Conservation (phyloP, 2,329 filamentous ascomycete species). For the Venturia asperata region DNA sequence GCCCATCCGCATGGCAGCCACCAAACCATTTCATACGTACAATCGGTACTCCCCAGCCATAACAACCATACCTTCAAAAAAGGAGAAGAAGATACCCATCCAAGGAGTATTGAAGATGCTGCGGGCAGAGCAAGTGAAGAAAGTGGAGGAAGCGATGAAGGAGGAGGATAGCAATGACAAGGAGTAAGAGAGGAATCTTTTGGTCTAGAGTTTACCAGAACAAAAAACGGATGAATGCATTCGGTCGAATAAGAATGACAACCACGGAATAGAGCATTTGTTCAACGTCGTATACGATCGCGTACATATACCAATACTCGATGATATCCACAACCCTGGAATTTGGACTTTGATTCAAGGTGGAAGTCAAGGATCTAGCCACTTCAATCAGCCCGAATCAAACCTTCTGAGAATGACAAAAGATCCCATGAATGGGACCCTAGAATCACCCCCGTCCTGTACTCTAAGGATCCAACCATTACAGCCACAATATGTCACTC, state of each 20-base stretch:
- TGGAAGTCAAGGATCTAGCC: too few relatives aligned
- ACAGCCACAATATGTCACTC: too few relatives aligned
- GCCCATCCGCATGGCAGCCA: neutral
- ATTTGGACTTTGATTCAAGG: neutral
- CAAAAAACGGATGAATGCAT: neutral
- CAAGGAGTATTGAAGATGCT: neutral
- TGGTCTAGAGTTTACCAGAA: neutral
- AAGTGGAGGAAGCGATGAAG: neutral
- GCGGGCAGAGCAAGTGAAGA: neutral
- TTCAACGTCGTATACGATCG: neutral
- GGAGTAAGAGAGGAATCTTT: too few relatives aligned
- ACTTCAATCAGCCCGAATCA: too few relatives aligned
- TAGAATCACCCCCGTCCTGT: too few relatives aligned
- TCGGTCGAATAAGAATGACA: neutral
- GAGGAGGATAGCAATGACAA: neutral
- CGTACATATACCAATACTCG: neutral
- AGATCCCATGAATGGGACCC: too few relatives aligned
- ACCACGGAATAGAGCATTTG: neutral
- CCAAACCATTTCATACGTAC: neutral
- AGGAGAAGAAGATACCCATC: neutral
- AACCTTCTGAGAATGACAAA: too few relatives aligned
- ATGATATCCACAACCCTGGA: neutral
- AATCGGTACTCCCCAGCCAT: neutral
- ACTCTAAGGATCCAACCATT: too few relatives aligned
- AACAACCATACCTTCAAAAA: neutral